Base-by-base conservation (phyloP, 441 rosid species). In the Euphorbia celastroides region DNA sequence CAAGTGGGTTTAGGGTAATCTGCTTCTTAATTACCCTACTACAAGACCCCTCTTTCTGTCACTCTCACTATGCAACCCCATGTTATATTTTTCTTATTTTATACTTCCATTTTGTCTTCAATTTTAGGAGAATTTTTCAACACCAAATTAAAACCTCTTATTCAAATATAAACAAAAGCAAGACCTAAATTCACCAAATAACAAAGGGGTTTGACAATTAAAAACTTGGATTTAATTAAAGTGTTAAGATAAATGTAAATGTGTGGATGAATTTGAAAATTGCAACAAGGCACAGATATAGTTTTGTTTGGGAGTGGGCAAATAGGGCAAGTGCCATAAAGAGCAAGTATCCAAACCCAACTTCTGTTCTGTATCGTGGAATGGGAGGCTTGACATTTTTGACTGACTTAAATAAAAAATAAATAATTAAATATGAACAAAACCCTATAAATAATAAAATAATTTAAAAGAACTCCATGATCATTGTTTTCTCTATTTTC, bases 1-100 rank as follows among this genome's bases (percentile, higher is more conserved):
- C 86, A 78, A 79, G 86, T 82, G 87, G 87, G 80, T 74, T 69
- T 58, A 65, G 70, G 57, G 69, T 65, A 70, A 63, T 70, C 58
- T 83, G 83, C 75, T 69, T 32, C 66, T 74, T 75, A 61, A 73
- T 79, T 74, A 59, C 32, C 74, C 70, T 36, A 62, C 78, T 70
- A 28, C 22, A 38, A 52, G 10, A 82, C 80, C 67, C 83, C 84
- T 78, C 73, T 74, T 57, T 81, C 74, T 75, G 84, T 77, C 83
- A 69, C 75, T 70, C 66, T 48, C 61, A 55, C 64, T 81, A 78
- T 68, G 79, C 87, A 79, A 48, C 31, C 72, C 74, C 79, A 81
- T 68, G 83, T 83, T 81, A n/a, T n/a, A n/a, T n/a, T n/a, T n/a
- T n/a, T 77, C 28, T 70, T 61, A 59, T 70, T 17, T 5, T 23